Conservation (phyloP, 1,139 yeast genomes). For the Yamadazyma taylorii region DNA sequence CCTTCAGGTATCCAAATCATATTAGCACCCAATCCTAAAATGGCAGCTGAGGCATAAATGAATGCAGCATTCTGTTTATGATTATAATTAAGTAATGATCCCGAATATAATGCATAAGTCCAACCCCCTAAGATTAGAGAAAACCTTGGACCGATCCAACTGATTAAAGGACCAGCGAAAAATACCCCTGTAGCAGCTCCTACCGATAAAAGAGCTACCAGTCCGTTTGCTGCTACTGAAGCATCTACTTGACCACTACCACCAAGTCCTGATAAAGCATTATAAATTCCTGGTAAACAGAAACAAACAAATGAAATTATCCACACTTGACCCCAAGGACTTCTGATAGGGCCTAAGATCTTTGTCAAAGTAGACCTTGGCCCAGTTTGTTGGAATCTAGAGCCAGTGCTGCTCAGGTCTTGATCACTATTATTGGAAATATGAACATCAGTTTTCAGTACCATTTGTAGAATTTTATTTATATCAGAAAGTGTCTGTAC, state of each 20-base stretch:
- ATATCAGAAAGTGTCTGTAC: no score
- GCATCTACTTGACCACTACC: constrained; percentile 21
- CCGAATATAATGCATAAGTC: constrained; percentile 1
- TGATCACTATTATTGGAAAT: constrained; percentile 1
- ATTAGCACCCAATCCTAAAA: constrained; percentile 56
- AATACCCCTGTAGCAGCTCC: constrained; percentile 2
- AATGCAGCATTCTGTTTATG: constrained; percentile 43
- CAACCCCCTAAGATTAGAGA: background rate
- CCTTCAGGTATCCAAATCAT: constrained; percentile 57
- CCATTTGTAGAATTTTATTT: no score
- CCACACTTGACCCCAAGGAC: constrained; percentile 30
- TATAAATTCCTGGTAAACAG: constrained; percentile 56
- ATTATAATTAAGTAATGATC: constrained; percentile 13
- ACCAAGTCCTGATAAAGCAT: constrained; percentile 51
- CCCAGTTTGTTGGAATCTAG: background rate
- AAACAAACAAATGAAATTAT: constrained; percentile 49
- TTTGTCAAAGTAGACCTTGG: background rate
- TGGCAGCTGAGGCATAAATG: constrained; percentile 57
- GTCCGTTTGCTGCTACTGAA: constrained; percentile 29
- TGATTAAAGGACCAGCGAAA: constrained; percentile 2
- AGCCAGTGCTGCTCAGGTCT: constrained; percentile 1
- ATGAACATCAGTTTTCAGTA: constrained; percentile 1
- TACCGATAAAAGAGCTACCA: constrained; percentile 2
- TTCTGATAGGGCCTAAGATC: background rate
- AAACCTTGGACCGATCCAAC: constrained; percentile 1